Conservation (phyloP, 441 rosid species). For the Gossypium laxum region DNA sequence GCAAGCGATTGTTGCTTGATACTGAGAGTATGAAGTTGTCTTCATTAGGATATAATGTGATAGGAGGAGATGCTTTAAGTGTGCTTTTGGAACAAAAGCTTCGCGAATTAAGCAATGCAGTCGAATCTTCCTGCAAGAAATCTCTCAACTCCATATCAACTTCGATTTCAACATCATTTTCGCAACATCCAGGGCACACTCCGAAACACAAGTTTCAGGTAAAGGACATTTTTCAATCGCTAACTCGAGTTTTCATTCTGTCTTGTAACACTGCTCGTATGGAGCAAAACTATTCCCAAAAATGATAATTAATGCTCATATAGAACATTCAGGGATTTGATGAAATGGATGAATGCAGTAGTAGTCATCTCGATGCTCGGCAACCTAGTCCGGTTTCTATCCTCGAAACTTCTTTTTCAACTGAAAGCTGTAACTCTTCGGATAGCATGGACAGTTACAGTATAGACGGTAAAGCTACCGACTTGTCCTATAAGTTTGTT, state of each 20-base stretch:
- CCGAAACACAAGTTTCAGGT: constrained; percentile 46
- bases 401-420: constrained; percentile 49
- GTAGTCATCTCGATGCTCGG: constrained; percentile 29
- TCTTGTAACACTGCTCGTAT: not conserved
- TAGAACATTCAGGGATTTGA: constrained; percentile 30
- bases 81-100: constrained; percentile 78
- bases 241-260: not conserved
- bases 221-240: constrained; percentile 4
- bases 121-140: constrained; percentile 46
- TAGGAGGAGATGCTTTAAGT: constrained; percentile 73
- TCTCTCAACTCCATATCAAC: constrained; percentile 32
- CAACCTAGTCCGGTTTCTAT: constrained; percentile 67
- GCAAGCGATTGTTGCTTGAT: constrained; percentile 43
- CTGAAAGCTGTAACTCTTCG: constrained; percentile 54
- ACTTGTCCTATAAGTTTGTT: not conserved
- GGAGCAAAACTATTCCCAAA: not conserved
- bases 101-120: constrained; percentile 49
- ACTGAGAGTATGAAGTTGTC: constrained; percentile 41
- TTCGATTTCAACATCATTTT: constrained; percentile 27
- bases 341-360: constrained; percentile 28
- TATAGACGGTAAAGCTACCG: constrained; percentile 32
- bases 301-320: not conserved
- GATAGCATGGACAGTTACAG: constrained; percentile 47
- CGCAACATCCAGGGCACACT: constrained; percentile 23
- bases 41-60: constrained; percentile 48